A percentile compares a stretch with the other conserved stretches of the same genome.
Conservation (phyloP, 108 stramenopile species). For the Fragilaria radians region DNA sequence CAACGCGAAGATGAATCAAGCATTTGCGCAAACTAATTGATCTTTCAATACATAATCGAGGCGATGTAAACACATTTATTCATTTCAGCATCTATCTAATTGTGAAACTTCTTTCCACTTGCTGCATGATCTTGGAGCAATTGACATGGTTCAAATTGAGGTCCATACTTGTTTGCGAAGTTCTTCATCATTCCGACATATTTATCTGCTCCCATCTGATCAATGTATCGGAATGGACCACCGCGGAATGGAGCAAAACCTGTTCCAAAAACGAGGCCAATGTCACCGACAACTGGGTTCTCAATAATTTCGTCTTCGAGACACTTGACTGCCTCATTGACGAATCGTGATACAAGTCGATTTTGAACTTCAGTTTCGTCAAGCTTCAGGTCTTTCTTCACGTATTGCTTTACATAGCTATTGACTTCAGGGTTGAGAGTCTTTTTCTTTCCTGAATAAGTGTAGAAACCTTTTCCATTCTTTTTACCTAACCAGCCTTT, state of each 20-base stretch:
- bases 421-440: slow-evolving; percentile 78
- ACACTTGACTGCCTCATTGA: slow-evolving; percentile 98
- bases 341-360: slow-evolving; percentile 89
- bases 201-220: slow-evolving; percentile 79
- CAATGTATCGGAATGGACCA: slow-evolving; percentile 96
- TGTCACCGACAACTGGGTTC: slow-evolving; percentile 95
- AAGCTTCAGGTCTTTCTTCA: slow-evolving; percentile 47
- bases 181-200: slow-evolving; percentile 92
- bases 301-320: slow-evolving; percentile 97
- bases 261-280: slow-evolving; percentile 98
- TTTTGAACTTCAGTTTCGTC: slow-evolving; percentile 89
- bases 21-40: too few species aligned
- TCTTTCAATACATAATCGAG: too few species aligned
- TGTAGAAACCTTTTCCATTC: slow-evolving; percentile 95
- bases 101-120: slow-evolving; percentile 92
- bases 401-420: slow-evolving; percentile 65
- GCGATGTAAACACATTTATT: too few species aligned
- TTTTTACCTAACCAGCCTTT: slow-evolving; percentile 96
- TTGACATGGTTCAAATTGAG: slow-evolving; percentile 96
- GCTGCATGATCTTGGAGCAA: slow-evolving; percentile 93
- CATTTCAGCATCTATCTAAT: too few species aligned
- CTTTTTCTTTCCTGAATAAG: slow-evolving; percentile 87
- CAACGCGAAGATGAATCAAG: too few species aligned
- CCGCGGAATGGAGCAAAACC: slow-evolving; percentile 99
- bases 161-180: slow-evolving; percentile 89